phyloP scores from a whole-genome alignment of 768 basidiomycete genomes.

The Tylopilus intermedius region DNA sequence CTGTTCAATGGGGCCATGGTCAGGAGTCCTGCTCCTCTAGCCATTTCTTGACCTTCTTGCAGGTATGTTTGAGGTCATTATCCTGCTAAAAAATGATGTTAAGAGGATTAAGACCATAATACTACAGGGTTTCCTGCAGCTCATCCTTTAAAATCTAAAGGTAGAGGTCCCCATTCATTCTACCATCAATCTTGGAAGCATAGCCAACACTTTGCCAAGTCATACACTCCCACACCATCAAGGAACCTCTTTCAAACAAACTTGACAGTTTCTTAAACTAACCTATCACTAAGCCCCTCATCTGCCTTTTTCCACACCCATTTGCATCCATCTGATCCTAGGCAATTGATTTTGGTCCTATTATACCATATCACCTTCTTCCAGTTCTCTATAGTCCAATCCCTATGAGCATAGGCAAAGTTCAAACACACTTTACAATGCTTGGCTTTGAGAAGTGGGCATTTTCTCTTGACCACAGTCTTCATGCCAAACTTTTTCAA shows the following conservation, averaged over 20 bases:
- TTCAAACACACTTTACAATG: too few species aligned
- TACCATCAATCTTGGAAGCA: neutral
- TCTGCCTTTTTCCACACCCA: too few species aligned
- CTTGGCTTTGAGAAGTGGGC: too few species aligned
- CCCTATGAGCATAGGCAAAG: too few species aligned
- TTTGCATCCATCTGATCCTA: too few species aligned
- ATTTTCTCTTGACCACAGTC: too few species aligned
- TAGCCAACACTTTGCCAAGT: neutral
- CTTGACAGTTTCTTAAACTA: neutral
- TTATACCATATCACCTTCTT: too few species aligned
- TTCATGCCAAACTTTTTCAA: too few species aligned
- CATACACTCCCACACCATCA: neutral
- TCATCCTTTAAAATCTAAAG: slow-evolving; percentile 2
- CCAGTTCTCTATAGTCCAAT: too few species aligned
- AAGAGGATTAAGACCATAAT: neutral
- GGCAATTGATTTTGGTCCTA: too few species aligned
- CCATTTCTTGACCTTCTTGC: neutral
- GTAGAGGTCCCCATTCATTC: neutral
- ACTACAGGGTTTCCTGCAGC: neutral
- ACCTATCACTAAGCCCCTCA: neutral
- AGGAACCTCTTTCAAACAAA: neutral
- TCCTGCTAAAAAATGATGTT: neutral
- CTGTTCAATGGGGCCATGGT: neutral
- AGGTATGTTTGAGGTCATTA: neutral
- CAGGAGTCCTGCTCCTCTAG: neutral